Conservation (phyloP, 2,329 filamentous ascomycete genomes). For the Diaporthe vaccinii region DNA sequence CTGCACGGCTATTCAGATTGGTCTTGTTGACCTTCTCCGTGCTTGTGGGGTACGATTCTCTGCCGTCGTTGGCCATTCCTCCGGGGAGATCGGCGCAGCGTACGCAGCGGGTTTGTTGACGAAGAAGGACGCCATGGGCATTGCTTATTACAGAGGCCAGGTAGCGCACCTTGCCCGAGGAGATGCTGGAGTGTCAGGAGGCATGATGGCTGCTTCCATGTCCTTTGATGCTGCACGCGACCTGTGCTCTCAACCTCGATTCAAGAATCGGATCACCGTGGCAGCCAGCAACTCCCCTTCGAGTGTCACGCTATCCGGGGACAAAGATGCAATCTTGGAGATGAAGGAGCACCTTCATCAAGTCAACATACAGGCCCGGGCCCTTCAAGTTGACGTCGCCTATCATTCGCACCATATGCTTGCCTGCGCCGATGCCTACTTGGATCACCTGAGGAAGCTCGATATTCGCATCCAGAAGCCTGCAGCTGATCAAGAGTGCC, state of each 20-base stretch:
- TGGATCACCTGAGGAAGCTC: conserved; percentile 46
- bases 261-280: conserved; percentile 42
- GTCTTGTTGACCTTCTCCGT: background rate
- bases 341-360: conserved; percentile 47
- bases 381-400: conserved; percentile 56
- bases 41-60: background rate
- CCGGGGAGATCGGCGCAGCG: conserved; percentile 56
- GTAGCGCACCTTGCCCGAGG: no score
- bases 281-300: conserved; percentile 46
- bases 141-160: no score
- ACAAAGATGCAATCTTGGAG: conserved; percentile 47
- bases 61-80: conserved; percentile 55
- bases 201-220: conserved; percentile 46
- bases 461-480: conserved; percentile 6
- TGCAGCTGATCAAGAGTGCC: no score
- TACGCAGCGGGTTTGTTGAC: conserved; percentile 50
- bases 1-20: no score
- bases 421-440: conserved; percentile 51
- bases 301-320: conserved; percentile 47
- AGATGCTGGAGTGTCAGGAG: no score
- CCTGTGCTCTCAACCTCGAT: conserved; percentile 35
- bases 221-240: conserved; percentile 33
- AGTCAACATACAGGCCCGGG: conserved; percentile 52
- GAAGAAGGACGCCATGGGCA: conserved; percentile 51
- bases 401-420: conserved; percentile 60